Percentiles rank a stretch among this genome's conserved stretches.
These are phyloP conservation scores for Trichosporon faecale DNA, from an alignment of 1,284 basidiomycete species.

Conservation along the genomic window DNA sequence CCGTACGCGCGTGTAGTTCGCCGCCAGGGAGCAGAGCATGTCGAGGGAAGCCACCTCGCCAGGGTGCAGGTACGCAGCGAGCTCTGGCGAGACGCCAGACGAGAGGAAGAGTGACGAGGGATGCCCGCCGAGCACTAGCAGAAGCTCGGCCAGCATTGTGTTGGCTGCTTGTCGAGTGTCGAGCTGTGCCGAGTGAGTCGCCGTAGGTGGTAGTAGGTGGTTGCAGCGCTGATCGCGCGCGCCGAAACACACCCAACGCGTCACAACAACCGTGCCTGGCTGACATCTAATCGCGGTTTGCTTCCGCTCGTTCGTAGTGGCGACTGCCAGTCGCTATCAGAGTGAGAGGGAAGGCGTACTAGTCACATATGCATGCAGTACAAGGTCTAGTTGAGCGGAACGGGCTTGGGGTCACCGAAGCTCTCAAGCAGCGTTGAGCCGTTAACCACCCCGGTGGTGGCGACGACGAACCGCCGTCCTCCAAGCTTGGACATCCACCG, in stretches of 20 bases:
- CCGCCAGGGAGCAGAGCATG: conserved; percentile 67
- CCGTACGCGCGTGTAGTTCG: conserved; percentile 68
- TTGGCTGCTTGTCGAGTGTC: background rate
- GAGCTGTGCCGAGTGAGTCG: background rate
- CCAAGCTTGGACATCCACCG: conserved; percentile 81
- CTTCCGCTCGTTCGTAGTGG: background rate
- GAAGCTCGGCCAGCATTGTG: conserved; percentile 76
- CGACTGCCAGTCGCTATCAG: too few relatives aligned
- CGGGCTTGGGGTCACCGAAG: conserved; percentile 23
- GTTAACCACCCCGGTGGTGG: conserved; percentile 81
- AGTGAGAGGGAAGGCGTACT: too few relatives aligned
- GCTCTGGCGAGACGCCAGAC: conserved; percentile 60
- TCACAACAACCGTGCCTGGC: conserved; percentile 10
- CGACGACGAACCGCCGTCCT: conserved; percentile 77
- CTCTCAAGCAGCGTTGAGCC: conserved; percentile 54
- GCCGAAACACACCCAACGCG: background rate
- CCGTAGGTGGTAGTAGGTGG: background rate
- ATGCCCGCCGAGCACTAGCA: conserved; percentile 78
- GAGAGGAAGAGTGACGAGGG: conserved; percentile 67
- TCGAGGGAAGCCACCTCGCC: conserved; percentile 78
- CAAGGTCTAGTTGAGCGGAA: conserved; percentile 11
- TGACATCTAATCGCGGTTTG: background rate
- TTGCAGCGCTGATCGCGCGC: background rate
- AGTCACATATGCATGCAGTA: background rate
- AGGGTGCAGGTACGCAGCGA: conserved; percentile 71